Conservation (phyloP, 805 yeast species). For the Saccharomycopsis sp. region DNA sequence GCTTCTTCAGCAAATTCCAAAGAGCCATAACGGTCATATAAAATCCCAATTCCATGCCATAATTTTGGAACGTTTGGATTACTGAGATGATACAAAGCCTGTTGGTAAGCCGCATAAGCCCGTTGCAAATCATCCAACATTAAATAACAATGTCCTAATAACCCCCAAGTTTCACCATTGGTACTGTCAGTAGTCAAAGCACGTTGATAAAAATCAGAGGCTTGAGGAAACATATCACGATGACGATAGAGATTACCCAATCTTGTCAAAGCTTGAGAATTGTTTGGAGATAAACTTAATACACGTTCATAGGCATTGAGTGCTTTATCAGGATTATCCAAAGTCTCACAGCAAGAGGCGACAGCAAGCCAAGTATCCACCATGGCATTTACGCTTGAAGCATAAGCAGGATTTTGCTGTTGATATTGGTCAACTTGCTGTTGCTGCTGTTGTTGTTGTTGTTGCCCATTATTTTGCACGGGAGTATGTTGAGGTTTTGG, state of each 20-base stretch:
- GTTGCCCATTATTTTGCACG: slow-evolving; percentile 6
- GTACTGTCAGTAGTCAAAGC: slow-evolving; percentile 77
- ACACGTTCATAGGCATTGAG: slow-evolving; percentile 84
- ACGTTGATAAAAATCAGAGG: slow-evolving; percentile 88
- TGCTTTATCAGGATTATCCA: slow-evolving; percentile 86
- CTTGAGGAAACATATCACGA: slow-evolving; percentile 85
- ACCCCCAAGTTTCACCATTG: slow-evolving; percentile 96
- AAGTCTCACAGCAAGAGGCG: slow-evolving; percentile 55
- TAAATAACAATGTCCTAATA: slow-evolving; percentile 90
- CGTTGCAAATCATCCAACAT: slow-evolving; percentile 95
- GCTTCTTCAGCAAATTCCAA: slow-evolving; percentile 98
- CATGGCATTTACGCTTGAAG: slow-evolving; percentile 38
- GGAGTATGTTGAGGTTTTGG: background rate
- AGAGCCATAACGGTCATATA: slow-evolving; percentile 93
- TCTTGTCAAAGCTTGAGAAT: slow-evolving; percentile 77
- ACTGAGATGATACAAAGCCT: slow-evolving; percentile 83
- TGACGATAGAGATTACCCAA: slow-evolving; percentile 85
- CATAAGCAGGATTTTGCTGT: slow-evolving; percentile 20
- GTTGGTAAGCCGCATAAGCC: slow-evolving; percentile 95
- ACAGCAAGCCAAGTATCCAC: slow-evolving; percentile 85
- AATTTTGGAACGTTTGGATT: slow-evolving; percentile 94
- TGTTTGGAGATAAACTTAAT: slow-evolving; percentile 76
- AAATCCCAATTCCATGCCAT: slow-evolving; percentile 98
- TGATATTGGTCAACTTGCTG: slow-evolving; percentile 23
- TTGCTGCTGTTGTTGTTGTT: slow-evolving; percentile 19